Percentiles rank a stretch among this genome's conserved stretches.
Evolutionary conservation across 805 yeast species (phyloP).

Genomic region (Danielia reshetovae): DNA sequence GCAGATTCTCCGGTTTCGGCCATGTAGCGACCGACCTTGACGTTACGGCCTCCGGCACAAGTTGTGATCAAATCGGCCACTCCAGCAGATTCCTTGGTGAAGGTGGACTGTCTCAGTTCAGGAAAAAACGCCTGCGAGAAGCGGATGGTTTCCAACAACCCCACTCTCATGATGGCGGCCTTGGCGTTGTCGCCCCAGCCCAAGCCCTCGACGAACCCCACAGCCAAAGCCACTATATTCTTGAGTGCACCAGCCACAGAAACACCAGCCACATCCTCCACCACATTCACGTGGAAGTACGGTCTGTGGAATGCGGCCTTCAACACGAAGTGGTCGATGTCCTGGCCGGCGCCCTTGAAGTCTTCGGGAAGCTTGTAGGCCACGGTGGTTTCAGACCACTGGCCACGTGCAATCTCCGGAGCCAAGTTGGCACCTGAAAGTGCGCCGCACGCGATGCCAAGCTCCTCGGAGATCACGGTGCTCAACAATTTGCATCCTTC

Average conservation of each 20-base stretch:
- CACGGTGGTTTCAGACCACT: conserved; percentile 97
- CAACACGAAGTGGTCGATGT: conserved; percentile 67
- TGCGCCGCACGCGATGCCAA: conserved; percentile 93
- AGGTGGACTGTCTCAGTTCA: conserved; percentile 57
- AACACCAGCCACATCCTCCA: conserved; percentile 92
- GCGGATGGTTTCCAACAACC: conserved; percentile 82
- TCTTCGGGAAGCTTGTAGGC: conserved; percentile 79
- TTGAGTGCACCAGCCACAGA: conserved; percentile 96
- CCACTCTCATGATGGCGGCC: conserved; percentile 96
- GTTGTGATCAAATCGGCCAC: conserved; percentile 98
- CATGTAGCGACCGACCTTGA: conserved; percentile 82
- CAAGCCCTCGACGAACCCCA: conserved; percentile 94
- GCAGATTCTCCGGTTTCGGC: conserved; percentile 76
- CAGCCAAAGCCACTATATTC: conserved; percentile 93
- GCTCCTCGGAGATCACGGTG: conserved; percentile 69
- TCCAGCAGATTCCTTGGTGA: conserved; percentile 93
- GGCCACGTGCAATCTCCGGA: conserved; percentile 90
- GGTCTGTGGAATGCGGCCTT: conserved; percentile 93
- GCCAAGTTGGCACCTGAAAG: conserved; percentile 97
- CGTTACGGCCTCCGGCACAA: conserved; percentile 97
- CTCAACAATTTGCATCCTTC: conserved; percentile 83
- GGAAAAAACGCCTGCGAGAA: conserved; percentile 70
- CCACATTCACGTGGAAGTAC: conserved; percentile 93
- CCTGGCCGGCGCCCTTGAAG: conserved; percentile 62
- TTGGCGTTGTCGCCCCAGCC: conserved; percentile 99